Percentiles rank a stretch among this genome's conserved stretches.
Evolutionary conservation across 2,329 filamentous ascomycete genomes (phyloP).

Genomic region (Cercospora sp.): DNA sequence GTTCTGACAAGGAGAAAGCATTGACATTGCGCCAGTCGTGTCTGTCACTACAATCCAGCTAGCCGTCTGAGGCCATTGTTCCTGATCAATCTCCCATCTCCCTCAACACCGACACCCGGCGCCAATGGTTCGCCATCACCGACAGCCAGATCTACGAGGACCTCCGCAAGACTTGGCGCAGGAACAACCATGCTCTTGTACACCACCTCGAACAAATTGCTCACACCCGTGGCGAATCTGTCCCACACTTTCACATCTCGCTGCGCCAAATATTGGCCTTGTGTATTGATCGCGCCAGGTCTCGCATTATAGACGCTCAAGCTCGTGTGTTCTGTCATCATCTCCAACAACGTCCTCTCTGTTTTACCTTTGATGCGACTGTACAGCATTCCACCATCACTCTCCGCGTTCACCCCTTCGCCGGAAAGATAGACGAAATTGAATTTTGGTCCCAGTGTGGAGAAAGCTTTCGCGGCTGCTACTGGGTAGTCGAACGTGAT

Average conservation of each 20-base stretch:
- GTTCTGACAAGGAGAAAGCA: neutral
- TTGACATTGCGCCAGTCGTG: neutral
- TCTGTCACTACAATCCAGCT: conserved; percentile 25
- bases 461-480: conserved; percentile 62
- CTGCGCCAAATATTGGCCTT: conserved; percentile 28
- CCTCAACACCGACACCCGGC: conserved; percentile 40
- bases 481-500: conserved; percentile 69
- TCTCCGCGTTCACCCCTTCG: conserved; percentile 59
- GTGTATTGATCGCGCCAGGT: conserved; percentile 60
- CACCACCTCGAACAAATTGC: conserved; percentile 31
- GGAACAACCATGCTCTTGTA: conserved; percentile 44
- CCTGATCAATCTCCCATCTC: conserved; percentile 42
- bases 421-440: conserved; percentile 73
- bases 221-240: conserved; percentile 17
- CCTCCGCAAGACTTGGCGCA: conserved; percentile 50
- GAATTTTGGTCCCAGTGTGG: conserved; percentile 56
- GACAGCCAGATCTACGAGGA: conserved; percentile 52
- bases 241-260: conserved; percentile 19
- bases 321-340: conserved; percentile 48
- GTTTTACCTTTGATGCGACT: conserved; percentile 66
- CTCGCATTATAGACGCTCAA: conserved; percentile 60
- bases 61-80: conserved; percentile 47
- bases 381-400: conserved; percentile 59
- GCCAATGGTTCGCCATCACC: conserved; percentile 47
- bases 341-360: conserved; percentile 59